Evolutionary conservation across 2,329 filamentous ascomycete genomes (phyloP), one percentile per base, ranked within the genome.

Genomic region (Neofusicoccum umdonicola): DNA sequence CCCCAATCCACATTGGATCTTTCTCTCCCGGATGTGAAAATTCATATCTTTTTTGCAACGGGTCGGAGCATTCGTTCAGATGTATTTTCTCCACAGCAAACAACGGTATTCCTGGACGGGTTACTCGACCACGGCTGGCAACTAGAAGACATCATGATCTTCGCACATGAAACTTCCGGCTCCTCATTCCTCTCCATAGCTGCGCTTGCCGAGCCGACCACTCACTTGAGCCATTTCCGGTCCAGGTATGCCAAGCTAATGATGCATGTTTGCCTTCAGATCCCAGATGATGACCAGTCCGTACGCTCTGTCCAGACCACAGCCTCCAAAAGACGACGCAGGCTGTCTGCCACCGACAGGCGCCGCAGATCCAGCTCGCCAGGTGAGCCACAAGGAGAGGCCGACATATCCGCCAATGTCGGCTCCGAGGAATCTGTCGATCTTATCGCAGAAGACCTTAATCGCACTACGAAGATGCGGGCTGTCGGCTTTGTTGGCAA

Each of bases 361-460:
- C 51, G 50, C 6, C 60, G 37, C 35, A 66, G 65, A 37, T 66
- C 67, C n/a, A 63, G 66, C 31, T 67, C 68, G 19, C 62, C 45
- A 17, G 65, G 65, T 13, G 47, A 62, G 44, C 42, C 62, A 12
- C 66, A 61, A 45, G 69, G 69, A 47, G 71, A 74, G 54, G 68
- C 69, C 31, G 58, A 70, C 12, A 63, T 69, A 5, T 68, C 70
- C 37, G 71, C 69, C 7, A 70, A 71, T 45, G 70, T 69, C 2
- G 72, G 70, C 42, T 74, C 72, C 4, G 69, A 69, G 22, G 69
- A 68, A 45, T 71, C 70, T 6, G 52, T 70, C 4, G 71, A 73
- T 34, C 27, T 68, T 4, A 45, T 70, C 8, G 69, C 72, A 37
- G 72, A 75, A 56, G 69, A 73, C 61, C 37, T 72, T 3, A 65